phyloP scores from a whole-genome alignment of 306 rosid genomes.

The Prunus mongolica region DNA sequence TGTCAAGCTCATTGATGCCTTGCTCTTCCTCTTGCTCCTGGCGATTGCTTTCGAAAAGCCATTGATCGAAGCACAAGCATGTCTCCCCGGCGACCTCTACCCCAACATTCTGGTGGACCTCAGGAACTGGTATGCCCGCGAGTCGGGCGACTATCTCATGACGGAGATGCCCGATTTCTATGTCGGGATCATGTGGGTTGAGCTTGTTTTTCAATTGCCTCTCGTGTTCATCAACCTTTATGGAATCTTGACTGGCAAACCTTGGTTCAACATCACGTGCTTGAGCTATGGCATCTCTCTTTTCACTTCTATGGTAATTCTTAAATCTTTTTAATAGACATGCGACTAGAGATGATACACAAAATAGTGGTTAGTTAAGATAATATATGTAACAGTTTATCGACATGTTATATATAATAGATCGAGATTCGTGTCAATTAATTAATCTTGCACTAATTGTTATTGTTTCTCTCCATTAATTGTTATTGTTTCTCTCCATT shows the following conservation, averaged over 20 bases:
- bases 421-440: neutral
- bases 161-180: slow-evolving; percentile 14
- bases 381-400: no score
- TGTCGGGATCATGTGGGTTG: slow-evolving; percentile 20
- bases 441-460: neutral
- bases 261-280: slow-evolving; percentile 14
- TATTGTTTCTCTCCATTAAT: neutral
- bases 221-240: slow-evolving; percentile 13
- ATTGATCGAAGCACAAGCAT: slow-evolving; percentile 17
- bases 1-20: slow-evolving; percentile 9
- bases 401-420: no score
- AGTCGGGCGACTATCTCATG: slow-evolving; percentile 13
- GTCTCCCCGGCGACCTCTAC: slow-evolving; percentile 5
- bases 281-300: slow-evolving; percentile 16
- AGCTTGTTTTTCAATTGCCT: slow-evolving; percentile 20
- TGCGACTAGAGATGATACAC: no score
- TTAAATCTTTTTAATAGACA: no score
- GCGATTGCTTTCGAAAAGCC: slow-evolving; percentile 3
- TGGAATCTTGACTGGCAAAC: neutral
- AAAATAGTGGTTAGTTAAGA: no score
- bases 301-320: slow-evolving; percentile 7
- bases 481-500: neutral
- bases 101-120: slow-evolving; percentile 2
- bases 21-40: slow-evolving; percentile 12
- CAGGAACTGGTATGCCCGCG: slow-evolving; percentile 6